Base-by-base conservation (phyloP, 208 protist species). In the Acanthamoeba polyphaga region DNA sequence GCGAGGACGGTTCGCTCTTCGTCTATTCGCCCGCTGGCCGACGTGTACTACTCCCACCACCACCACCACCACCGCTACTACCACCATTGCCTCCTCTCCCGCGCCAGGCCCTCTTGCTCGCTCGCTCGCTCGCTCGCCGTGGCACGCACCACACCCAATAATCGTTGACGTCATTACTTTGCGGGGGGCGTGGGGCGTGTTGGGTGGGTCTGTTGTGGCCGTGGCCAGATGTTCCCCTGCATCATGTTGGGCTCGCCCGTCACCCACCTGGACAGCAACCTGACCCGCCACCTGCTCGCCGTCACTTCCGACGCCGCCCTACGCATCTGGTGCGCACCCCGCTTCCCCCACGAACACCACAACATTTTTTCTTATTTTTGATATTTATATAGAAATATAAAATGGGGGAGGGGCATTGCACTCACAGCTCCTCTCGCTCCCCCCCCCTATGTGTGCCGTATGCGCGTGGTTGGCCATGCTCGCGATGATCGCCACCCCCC, bases 21-120 rank as follows among this genome's bases (percentile, higher is more conserved):
- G 70, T 93, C 70, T 93, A 93, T 43, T 82, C 89, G 7, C 89
- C 89, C 1, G 89, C 89, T 19, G 89, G 89, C 58, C 60, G 89
- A 38, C 58, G 89, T 13, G 89, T 93, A 80, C 62, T n/a, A 87
- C 15, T 22, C 7, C 22, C 24, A 58, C 38, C 15, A 55, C 43
- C 43, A n/a, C 68, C 9, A 58, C 32, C 55, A 9, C 7, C 10
- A 38, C 49, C 43, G 22, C 43, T n/a, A 34, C 22, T 12, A 51
- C n/a, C 74, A 84, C 22, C 19, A 49, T 38, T 19, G 13, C 32
- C 9, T 13, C 13, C 9, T 82, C 8, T 51, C 72, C 32, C 53
- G 22, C 38, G 72, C 72, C 38, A 38, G 38, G 38, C 38, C 38
- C 38, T 38, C 3, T 38, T 38, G 38, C 51, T 55, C 51, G 0